Conservation (phyloP, 441 rosid genomes). For the Erysimum pusillum region DNA sequence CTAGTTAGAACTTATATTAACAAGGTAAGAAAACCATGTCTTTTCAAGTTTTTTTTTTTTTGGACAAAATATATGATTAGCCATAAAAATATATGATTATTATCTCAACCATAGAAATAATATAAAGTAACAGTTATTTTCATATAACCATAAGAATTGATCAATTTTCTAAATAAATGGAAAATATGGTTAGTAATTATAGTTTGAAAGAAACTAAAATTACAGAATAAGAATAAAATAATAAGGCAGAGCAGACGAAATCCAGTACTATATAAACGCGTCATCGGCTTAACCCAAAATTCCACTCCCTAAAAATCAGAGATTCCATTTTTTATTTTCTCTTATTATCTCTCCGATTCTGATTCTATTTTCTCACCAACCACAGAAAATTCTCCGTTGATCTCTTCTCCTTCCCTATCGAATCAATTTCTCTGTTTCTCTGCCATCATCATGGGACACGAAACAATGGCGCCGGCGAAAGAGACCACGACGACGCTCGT, state of each 20-base stretch:
- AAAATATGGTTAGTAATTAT: too few relatives aligned
- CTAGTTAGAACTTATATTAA: background rate
- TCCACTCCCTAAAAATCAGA: slow-evolving; percentile 34
- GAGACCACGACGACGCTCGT: slow-evolving; percentile 39
- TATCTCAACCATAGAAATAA: background rate
- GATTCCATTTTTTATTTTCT: slow-evolving; percentile 39
- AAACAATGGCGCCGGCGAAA: slow-evolving; percentile 39
- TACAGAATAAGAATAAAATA: background rate
- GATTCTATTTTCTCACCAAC: slow-evolving; percentile 34
- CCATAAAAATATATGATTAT: background rate
- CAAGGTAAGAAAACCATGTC: background rate
- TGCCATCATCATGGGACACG: slow-evolving; percentile 34
- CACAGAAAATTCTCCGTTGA: slow-evolving; percentile 17
- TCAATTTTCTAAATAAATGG: too few relatives aligned
- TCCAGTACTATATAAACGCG: slow-evolving; percentile 45
- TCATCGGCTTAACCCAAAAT: slow-evolving; percentile 27
- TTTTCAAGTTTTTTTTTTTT: background rate
- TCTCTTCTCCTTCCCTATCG: background rate
- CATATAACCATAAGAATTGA: too few relatives aligned
- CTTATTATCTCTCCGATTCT: slow-evolving; percentile 18
- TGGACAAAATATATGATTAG: too few relatives aligned
- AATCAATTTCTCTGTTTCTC: background rate
- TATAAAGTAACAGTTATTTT: too few relatives aligned
- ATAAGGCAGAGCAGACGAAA: background rate
- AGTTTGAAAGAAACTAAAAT: background rate